Percentiles rank a stretch among this genome's conserved stretches.
phyloP scores from a whole-genome alignment of 2,329 filamentous ascomycete species.

The Microcyclosporella mali region DNA sequence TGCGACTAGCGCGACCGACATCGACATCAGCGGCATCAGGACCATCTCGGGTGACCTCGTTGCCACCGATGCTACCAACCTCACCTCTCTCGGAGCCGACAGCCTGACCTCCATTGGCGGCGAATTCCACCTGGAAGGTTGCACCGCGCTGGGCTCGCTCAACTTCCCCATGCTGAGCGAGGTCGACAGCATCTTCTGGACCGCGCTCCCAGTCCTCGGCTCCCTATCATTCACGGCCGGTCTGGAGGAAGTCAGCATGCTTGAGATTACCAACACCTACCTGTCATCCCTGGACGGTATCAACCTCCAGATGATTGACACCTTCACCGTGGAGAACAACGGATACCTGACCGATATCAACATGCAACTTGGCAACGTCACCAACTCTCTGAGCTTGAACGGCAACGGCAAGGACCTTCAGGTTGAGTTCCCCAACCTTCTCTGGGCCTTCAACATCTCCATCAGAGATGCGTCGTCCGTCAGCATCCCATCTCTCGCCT shows the following conservation, averaged over 20 bases:
- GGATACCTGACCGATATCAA: constrained; percentile 66
- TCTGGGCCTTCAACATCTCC: constrained; percentile 72
- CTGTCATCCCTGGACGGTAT: constrained; percentile 74
- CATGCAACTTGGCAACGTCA: constrained; percentile 72
- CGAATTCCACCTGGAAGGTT: constrained; percentile 61
- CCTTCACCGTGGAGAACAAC: constrained; percentile 88
- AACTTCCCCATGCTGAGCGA: constrained; percentile 58
- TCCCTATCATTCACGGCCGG: constrained; percentile 54
- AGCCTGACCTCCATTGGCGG: constrained; percentile 61
- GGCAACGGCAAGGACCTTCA: constrained; percentile 71
- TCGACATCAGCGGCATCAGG: constrained; percentile 59
- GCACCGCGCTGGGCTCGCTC: constrained; percentile 64
- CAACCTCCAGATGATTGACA: constrained; percentile 64
- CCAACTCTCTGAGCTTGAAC: constrained; percentile 62
- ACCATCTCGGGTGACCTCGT: constrained; percentile 53
- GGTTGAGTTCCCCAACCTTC: constrained; percentile 70
- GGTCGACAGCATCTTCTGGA: constrained; percentile 64
- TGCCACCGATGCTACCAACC: constrained; percentile 49
- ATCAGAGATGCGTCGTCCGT: constrained; percentile 74
- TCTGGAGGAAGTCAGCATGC: constrained; percentile 60
- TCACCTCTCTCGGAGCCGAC: constrained; percentile 58
- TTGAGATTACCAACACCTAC: constrained; percentile 81
- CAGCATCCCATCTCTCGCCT: constrained; percentile 63
- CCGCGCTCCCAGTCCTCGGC: constrained; percentile 61
- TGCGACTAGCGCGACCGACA: constrained; percentile 49